These are phyloP conservation scores for Arabidopsis suecica DNA, from an alignment of 345 rosid genomes.

Conservation along the genomic window DNA sequence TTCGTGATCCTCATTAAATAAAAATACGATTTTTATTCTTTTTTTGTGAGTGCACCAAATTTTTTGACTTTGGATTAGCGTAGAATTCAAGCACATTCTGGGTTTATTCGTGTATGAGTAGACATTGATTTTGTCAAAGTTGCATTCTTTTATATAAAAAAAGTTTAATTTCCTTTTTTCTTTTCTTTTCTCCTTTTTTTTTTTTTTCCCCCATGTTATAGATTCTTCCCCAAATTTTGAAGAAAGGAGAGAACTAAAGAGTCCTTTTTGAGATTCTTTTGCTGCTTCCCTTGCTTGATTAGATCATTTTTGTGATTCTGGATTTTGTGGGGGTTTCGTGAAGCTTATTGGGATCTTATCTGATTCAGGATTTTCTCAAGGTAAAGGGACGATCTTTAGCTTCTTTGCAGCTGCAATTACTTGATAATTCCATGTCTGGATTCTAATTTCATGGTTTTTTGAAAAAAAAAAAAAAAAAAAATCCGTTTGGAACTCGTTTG, in stretches of 20 bases:
- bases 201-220: conserved; percentile 13
- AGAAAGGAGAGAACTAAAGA: conserved; percentile 31
- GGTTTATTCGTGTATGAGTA: conserved; percentile 35
- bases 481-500: conserved; percentile 1
- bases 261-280: conserved; percentile 37
- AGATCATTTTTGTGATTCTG: conserved; percentile 34
- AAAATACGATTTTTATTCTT: conserved; percentile 15
- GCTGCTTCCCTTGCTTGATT: conserved; percentile 33
- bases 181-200: conserved; percentile 11
- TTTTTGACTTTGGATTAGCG: conserved; percentile 60
- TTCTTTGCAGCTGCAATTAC: conserved; percentile 6
- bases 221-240: conserved; percentile 40
- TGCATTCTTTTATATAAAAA: conserved; percentile 15
- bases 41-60: conserved; percentile 22
- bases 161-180: not conserved
- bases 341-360: conserved; percentile 60
- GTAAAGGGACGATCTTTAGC: conserved; percentile 33
- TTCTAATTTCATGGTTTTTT: conserved; percentile 8
- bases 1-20: conserved; percentile 18
- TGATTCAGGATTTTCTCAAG: conserved; percentile 54
- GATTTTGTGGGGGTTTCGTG: conserved; percentile 26
- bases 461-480: not conserved
- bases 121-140: conserved; percentile 44
- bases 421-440: not conserved
- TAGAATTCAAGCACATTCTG: conserved; percentile 50